A percentile compares a stretch with the other conserved stretches of the same genome.
These are phyloP conservation scores for Actinomortierella ambigua DNA, from an alignment of 371 early-diverging fungal species.

Conservation along the genomic window DNA sequence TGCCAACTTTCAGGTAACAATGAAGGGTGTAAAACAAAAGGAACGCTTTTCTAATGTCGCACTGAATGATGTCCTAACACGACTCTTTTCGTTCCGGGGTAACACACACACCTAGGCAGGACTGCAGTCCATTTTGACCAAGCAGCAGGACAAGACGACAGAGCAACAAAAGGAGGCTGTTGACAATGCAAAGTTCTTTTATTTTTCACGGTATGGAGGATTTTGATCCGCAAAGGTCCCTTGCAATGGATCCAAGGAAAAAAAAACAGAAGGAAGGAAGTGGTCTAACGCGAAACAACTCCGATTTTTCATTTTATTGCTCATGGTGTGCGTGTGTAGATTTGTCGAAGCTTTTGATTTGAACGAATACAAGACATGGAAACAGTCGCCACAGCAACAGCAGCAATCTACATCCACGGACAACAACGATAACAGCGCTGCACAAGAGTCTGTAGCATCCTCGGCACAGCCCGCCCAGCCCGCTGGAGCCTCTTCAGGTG, in stretches of 20 bases:
- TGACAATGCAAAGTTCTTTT: constrained; percentile 32
- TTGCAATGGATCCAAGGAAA: constrained; percentile 9
- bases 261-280: constrained; percentile 10
- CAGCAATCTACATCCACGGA: no score
- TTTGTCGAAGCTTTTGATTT: constrained; percentile 16
- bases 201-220: constrained; percentile 40
- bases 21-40: constrained; percentile 1
- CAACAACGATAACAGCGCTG: neutral
- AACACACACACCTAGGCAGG: constrained; percentile 22
- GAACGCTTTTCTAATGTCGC: no score
- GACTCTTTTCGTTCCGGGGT: neutral
- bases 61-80: neutral
- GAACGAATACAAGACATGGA: constrained; percentile 12
- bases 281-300: neutral
- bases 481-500: neutral
- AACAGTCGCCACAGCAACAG: constrained; percentile 2
- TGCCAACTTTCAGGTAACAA: constrained; percentile 44
- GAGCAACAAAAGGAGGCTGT: constrained; percentile 34
- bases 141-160: constrained; percentile 15
- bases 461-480: neutral
- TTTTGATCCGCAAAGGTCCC: no score
- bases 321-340: constrained; percentile 3
- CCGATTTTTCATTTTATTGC: neutral
- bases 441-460: neutral
- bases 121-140: constrained; percentile 29